phyloP scores from a whole-genome alignment of 352 stramenopile species.

The Phytopythium cucurbitacearum region DNA sequence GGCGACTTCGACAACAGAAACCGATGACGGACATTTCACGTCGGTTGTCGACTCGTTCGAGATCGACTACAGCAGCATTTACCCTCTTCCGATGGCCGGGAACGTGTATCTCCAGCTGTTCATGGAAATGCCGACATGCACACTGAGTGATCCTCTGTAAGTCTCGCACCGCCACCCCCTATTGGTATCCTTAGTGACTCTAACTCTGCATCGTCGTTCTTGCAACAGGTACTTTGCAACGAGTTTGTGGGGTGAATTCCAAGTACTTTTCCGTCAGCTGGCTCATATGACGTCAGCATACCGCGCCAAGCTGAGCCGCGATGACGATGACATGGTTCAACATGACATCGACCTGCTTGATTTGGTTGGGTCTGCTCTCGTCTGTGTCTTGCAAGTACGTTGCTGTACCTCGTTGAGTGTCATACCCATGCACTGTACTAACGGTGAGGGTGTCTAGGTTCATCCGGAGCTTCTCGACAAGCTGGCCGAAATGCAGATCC shows the following conservation, averaged over 20 bases:
- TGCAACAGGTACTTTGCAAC: constrained; percentile 61
- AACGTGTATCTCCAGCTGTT: constrained; percentile 92
- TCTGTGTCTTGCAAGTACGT: constrained; percentile 68
- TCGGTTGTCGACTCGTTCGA: constrained; percentile 51
- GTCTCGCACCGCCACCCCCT: constrained; percentile 7
- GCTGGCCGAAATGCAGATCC: constrained; percentile 48
- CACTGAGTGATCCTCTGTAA: constrained; percentile 88
- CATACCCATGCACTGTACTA: not conserved
- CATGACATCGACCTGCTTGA: constrained; percentile 66
- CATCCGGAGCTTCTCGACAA: constrained; percentile 59
- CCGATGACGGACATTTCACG: constrained; percentile 25
- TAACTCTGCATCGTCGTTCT: not conserved
- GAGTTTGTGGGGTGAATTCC: constrained; percentile 78
- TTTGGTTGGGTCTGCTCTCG: constrained; percentile 72
- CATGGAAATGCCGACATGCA: constrained; percentile 91
- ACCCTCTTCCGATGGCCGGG: constrained; percentile 65
- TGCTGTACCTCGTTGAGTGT: not conserved
- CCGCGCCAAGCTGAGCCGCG: constrained; percentile 53
- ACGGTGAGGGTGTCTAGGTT: constrained; percentile 24
- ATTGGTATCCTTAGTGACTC: constrained; percentile 1
- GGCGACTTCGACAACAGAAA: constrained; percentile 40
- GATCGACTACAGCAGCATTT: constrained; percentile 74
- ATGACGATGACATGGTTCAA: constrained; percentile 61
- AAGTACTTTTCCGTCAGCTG: constrained; percentile 65
- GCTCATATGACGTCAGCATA: constrained; percentile 59